Conservation (phyloP, 1,139 yeast genomes). For the Sugiyamaella pinicola region DNA sequence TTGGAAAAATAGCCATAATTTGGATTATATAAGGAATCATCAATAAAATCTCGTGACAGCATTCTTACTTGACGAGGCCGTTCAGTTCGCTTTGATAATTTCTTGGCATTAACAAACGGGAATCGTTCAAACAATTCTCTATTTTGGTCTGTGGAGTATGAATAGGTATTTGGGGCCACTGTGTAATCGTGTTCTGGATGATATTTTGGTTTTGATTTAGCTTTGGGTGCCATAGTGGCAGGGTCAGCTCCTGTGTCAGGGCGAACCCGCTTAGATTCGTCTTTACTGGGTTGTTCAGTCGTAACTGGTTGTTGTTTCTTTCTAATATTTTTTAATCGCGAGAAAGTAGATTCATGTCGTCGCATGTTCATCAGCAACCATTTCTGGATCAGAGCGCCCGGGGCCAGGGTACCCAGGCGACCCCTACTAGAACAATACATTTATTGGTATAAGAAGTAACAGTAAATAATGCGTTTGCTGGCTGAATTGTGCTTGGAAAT, state of each 20-base stretch:
- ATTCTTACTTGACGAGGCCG: conserved; percentile 69
- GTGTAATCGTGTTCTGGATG: conserved; percentile 31
- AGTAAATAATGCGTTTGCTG: neutral
- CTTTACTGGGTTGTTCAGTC: neutral
- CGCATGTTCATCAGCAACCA: neutral
- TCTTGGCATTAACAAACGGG: conserved; percentile 52
- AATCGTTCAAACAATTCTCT: conserved; percentile 47
- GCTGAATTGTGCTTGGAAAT: neutral
- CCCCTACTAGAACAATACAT: conserved; percentile 5
- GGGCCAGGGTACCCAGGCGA: neutral
- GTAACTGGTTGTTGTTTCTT: neutral
- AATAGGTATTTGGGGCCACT: conserved; percentile 32
- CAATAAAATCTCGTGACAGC: conserved; percentile 77
- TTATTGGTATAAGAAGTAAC: neutral
- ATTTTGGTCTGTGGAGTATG: conserved; percentile 36
- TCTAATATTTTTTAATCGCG: conserved; percentile 6
- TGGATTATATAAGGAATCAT: conserved; percentile 81
- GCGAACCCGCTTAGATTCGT: neutral
- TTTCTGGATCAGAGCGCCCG: neutral
- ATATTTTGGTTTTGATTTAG: conserved; percentile 9
- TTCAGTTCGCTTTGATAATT: conserved; percentile 48
- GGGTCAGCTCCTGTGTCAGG: neutral
- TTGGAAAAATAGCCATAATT: conserved; percentile 78
- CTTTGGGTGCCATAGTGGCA: neutral
- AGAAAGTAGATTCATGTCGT: conserved; percentile 7